phyloP scores from a whole-genome alignment of 83 land plant genomes.

The Thuja plicata region DNA sequence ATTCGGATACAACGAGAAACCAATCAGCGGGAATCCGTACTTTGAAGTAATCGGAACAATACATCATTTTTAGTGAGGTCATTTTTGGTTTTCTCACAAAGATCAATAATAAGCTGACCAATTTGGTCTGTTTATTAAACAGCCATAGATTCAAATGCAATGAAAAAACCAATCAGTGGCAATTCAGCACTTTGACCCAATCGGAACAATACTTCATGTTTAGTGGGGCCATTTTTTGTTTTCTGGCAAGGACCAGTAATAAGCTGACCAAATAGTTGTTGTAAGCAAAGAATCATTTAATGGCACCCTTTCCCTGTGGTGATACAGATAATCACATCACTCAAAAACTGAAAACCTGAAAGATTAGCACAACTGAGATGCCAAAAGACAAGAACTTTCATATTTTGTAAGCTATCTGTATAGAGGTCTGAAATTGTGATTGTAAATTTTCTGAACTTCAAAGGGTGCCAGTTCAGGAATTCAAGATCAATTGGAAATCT shows the following conservation, averaged over 20 bases:
- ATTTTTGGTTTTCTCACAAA: not conserved
- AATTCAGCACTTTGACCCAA: not conserved
- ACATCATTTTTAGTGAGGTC: not conserved
- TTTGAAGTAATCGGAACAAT: not conserved
- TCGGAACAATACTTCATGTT: not conserved
- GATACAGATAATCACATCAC: not conserved
- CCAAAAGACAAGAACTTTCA: not conserved
- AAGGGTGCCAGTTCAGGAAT: not conserved
- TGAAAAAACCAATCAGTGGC: not conserved
- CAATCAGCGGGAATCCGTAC: not conserved
- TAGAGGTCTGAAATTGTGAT: not conserved
- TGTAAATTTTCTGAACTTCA: not conserved
- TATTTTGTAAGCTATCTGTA: not conserved
- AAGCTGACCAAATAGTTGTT: not conserved
- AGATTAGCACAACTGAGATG: not conserved
- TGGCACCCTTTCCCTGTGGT: not conserved
- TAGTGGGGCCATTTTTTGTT: not conserved
- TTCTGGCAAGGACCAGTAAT: not conserved
- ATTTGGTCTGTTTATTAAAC: constrained; percentile 6
- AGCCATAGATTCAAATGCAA: not conserved
- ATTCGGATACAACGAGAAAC: not conserved
- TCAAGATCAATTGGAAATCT: not conserved
- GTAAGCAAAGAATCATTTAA: not conserved
- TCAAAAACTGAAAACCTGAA: not conserved
- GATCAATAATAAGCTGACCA: not conserved